A percentile compares a stretch with the other conserved stretches of the same genome.
Conservation (phyloP, 345 rosid species). For the Moricandia moricandioides region DNA sequence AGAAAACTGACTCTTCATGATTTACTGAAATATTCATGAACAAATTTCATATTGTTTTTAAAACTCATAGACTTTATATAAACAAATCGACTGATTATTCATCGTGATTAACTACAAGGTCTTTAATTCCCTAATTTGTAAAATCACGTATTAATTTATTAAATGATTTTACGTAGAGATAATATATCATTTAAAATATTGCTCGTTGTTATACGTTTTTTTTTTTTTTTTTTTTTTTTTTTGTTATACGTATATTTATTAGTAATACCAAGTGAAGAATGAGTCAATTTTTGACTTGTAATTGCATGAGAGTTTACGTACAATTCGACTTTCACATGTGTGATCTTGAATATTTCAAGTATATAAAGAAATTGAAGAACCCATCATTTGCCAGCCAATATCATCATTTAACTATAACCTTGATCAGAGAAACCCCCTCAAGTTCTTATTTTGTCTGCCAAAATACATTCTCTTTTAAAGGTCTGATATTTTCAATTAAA, state of each 20-base stretch:
- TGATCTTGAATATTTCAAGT: not conserved
- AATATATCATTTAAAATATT: not conserved
- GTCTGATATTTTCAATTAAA: constrained; percentile 12
- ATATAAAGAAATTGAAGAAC: constrained; percentile 5
- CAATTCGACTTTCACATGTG: constrained; percentile 1
- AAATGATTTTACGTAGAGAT: not conserved
- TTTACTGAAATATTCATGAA: not conserved
- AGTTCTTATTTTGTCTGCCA: not conserved
- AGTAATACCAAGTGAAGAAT: constrained; percentile 10
- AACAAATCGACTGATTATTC: not conserved
- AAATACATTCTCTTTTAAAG: not conserved
- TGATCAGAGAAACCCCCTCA: constrained; percentile 5
- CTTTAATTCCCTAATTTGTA: not conserved
- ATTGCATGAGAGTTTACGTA: constrained; percentile 32
- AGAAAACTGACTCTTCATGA: not conserved
- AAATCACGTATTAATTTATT: not conserved
- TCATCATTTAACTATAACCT: constrained; percentile 13
- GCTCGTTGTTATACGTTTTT: not conserved
- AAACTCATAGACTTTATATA: not conserved
- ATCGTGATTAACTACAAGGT: not conserved
- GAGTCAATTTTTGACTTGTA: constrained; percentile 27
- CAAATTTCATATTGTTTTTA: not conserved
- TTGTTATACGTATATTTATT: too few species aligned
- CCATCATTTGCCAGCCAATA: constrained; percentile 7
- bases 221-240: too few species aligned